Percentiles rank a stretch among this genome's conserved stretches.
Conservation (phyloP, 169 alveolate species). For the Babesia gibsoni region DNA sequence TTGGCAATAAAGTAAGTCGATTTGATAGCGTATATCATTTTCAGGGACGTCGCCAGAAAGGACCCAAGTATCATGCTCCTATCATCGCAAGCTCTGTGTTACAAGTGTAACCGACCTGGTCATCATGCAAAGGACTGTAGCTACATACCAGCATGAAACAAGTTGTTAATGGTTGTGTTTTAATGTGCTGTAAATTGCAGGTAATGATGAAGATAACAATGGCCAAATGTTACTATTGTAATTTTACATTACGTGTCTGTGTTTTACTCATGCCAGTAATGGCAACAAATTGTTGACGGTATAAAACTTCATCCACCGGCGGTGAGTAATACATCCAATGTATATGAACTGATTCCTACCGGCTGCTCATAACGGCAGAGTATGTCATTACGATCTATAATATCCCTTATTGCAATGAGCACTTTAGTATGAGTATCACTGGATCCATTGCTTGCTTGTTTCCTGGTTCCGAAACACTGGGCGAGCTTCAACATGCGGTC, state of each 20-base stretch:
- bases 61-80: slow-evolving; percentile 49
- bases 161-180: no score
- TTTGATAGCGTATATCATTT: background rate
- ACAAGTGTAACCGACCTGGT: slow-evolving; percentile 45
- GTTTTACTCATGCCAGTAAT: no score
- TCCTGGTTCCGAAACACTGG: background rate
- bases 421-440: slow-evolving; percentile 54
- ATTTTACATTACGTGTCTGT: no score
- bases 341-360: slow-evolving; percentile 31
- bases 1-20: slow-evolving; percentile 31
- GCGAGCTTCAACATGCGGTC: slow-evolving; percentile 17
- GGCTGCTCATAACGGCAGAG: slow-evolving; percentile 11
- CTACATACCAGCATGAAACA: background rate
- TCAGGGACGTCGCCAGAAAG: slow-evolving; percentile 35
- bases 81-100: slow-evolving; percentile 37
- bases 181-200: no score
- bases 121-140: slow-evolving; percentile 48
- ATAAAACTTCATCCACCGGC: no score
- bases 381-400: background rate
- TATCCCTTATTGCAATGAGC: slow-evolving; percentile 12
- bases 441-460: background rate
- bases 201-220: no score
- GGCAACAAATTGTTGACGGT: no score
- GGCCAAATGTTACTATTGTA: no score
- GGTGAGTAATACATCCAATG: slow-evolving; percentile 20